A percentile compares a stretch with the other conserved stretches of the same genome.
Evolutionary conservation across 148 eudicot species (phyloP).

Genomic region (Dysphania ambrosioides): DNA sequence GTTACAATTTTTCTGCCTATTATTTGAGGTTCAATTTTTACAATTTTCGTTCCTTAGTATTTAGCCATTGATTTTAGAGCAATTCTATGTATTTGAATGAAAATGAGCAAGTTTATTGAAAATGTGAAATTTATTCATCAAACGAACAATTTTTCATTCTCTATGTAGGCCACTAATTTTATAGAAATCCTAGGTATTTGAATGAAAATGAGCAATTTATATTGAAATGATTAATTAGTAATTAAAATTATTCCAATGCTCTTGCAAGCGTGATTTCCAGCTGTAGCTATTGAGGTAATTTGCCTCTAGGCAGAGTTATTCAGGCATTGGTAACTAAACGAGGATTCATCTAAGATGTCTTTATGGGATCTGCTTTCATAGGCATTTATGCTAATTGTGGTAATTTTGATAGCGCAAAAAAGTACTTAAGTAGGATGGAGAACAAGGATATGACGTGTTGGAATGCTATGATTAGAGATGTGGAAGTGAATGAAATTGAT

Average conservation of each 20-base stretch:
- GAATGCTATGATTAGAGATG: constrained; percentile 54
- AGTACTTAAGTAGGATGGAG: constrained; percentile 35
- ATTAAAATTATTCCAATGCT: constrained; percentile 45
- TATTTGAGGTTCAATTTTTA: too few relatives aligned
- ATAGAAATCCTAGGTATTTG: too few relatives aligned
- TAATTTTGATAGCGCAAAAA: constrained; percentile 32
- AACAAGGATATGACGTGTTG: constrained; percentile 50
- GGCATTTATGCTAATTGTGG: constrained; percentile 49
- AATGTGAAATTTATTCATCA: too few relatives aligned
- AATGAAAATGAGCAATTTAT: too few relatives aligned
- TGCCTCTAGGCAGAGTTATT: constrained; percentile 37
- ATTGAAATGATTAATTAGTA: too few relatives aligned
- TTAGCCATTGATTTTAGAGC: too few relatives aligned
- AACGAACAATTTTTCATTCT: too few relatives aligned
- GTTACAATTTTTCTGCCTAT: too few relatives aligned
- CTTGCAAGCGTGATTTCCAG: constrained; percentile 37
- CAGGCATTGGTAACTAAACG: constrained; percentile 38
- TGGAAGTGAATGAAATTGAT: constrained; percentile 45
- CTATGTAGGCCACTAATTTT: too few relatives aligned
- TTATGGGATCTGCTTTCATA: constrained; percentile 45
- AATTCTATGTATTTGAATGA: too few relatives aligned
- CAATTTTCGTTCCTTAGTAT: too few relatives aligned
- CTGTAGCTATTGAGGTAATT: constrained; percentile 40
- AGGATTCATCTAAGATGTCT: constrained; percentile 42
- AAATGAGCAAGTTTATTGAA: too few relatives aligned